phyloP scores from a whole-genome alignment of 345 rosid species.

The Eucalyptus erythrocorys region DNA sequence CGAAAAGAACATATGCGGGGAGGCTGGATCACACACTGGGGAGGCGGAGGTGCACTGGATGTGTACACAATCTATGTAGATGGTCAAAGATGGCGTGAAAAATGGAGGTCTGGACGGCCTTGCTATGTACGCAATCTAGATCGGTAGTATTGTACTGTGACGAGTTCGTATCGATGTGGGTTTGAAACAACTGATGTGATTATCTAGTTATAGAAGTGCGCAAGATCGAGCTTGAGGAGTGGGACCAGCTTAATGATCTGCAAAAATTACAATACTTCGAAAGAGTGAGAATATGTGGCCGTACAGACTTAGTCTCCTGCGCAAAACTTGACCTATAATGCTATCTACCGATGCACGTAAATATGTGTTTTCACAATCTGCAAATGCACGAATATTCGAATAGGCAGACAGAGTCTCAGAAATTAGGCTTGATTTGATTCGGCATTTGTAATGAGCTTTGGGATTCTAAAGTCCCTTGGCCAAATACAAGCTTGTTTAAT shows the following conservation, averaged over 20 bases:
- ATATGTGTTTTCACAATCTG: neutral
- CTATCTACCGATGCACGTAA: neutral
- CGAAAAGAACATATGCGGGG: neutral
- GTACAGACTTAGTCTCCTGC: neutral
- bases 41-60: neutral
- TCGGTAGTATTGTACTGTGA: neutral
- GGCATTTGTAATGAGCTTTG: rapidly evolving
- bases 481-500: rapidly evolving
- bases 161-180: neutral
- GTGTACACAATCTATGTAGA: neutral
- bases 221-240: neutral
- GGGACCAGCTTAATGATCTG: neutral
- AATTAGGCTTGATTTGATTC: too few relatives aligned
- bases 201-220: neutral
- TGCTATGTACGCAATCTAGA: neutral
- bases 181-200: neutral
- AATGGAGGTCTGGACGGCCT: neutral
- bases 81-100: neutral
- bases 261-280: neutral
- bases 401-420: rapidly evolving
- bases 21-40: neutral
- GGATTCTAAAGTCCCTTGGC: rapidly evolving
- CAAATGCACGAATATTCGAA: neutral
- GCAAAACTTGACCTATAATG: neutral
- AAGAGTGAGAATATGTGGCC: neutral